Base-by-base conservation (phyloP, 352 stramenopile species). In the Globisporangium takayamanum region DNA sequence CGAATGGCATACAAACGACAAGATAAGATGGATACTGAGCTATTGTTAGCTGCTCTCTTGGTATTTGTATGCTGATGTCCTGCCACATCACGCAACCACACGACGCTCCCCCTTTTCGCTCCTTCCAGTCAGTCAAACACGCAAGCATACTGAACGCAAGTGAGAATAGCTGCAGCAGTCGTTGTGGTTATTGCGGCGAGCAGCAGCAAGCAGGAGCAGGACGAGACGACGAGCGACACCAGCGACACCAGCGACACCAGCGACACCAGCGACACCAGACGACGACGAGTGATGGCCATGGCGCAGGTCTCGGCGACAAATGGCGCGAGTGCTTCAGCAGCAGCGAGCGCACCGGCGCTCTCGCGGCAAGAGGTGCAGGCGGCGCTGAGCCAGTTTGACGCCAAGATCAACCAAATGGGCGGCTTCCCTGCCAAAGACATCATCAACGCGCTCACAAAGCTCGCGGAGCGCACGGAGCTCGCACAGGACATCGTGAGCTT, bases 361-460 rank as follows among this genome's bases (percentile, higher is more conserved):
- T 55, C 54, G 37, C 39, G 53, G 11, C 59, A 70, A n/a, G 73
- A 87, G 57, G 76, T 88, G 52, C 70, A 92, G 63, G 25, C 63
- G 51, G 69, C 90, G 15, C 64, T 94, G 55, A 67, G 62, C 48
- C 78, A 92, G 66, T 95, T 94, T 55, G 82, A 94, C 67, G 70
- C 72, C 50, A 82, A 84, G 72, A 92, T 95, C 67, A 92, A 93
- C 68, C 66, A 80, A 39, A 88, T 96, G 82, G 80, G 76, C 69
- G 80, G 88, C 67, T 93, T 94, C 62, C 87, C 87, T 11, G 87
- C 87, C 42, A 94, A 95, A 53, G 80, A 91, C 72, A 89, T 86
- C 64, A 96, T 96, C 76, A 95, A 94, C 64, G 61, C 79, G 51
- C 77, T 96, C 55, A 95, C 87, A 49, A 96, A 88, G 77, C 70